Base-by-base conservation (phyloP, 2,329 filamentous ascomycete species). In the Trichothecium roseum region DNA sequence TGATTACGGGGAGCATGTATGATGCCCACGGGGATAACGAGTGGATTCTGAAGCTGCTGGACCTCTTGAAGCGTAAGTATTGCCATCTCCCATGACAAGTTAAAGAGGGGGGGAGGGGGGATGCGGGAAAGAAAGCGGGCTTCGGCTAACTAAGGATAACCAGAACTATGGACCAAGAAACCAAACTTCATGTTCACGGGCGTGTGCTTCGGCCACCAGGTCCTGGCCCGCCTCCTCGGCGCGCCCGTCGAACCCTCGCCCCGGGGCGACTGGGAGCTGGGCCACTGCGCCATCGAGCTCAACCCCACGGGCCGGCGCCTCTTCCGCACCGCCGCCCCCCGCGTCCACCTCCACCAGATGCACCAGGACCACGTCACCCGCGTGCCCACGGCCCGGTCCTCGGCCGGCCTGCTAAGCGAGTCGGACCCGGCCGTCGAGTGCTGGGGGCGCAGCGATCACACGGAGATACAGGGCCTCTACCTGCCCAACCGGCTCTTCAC, bases 131-230 rank as follows among this genome's bases (percentile, higher is more conserved):
- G n/a, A n/a, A n/a, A n/a, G n/a, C n/a, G 20, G 6, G 10, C 8
- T 4, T 13, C 28, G 12, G 26, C 6, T 10, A 24, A 24, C 32
- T 24, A 22, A 35, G 16, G 8, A 12, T 3, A 9, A 24, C 28
- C 26, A 64, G 65, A 67, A 22, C 45, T 75, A 4, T 77, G 69
- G 70, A 49, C 52, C 6, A 50, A 56, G 5, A 58, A 67, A 2
- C 68, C 69, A 2, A 62, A 69, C 15, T 67, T 74, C 32, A 63
- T 64, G 24, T 59, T 88, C 24, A 72, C 87, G 14, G 84, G 84
- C 3, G 74, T 88, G 8, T 91, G 84, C 55, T 88, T 87, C 53
- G 84, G 84, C 5, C 84, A 89, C 49, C 84, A 89, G 55, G 78
- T 91, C 42, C 63, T 91, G 22, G 78, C 75, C 2, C 69, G 84